phyloP scores from a whole-genome alignment of 495 filamentous ascomycete genomes.

The Articulospora tetracladia region DNA sequence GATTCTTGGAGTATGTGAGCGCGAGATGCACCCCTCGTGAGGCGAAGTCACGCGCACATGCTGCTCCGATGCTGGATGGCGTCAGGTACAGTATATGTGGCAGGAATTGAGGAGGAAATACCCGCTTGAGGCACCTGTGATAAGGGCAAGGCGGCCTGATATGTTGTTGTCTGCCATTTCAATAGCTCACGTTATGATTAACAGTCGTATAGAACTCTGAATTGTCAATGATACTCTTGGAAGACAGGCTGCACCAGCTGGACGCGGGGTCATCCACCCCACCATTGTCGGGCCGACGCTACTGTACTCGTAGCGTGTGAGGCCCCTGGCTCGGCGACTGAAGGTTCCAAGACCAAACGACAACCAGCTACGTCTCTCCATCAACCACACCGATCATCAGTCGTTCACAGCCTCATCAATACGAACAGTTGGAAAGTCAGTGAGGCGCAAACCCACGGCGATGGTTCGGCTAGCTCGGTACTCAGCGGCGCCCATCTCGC shows the following conservation, averaged over 20 bases:
- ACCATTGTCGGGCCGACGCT: not conserved
- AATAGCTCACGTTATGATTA: not conserved
- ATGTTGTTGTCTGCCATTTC: conserved; percentile 9
- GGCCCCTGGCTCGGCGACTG: not conserved
- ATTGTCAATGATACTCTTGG: no score
- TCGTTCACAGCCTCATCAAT: not conserved
- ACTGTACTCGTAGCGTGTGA: not conserved
- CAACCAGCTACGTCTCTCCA: not conserved
- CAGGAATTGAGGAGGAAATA: not conserved
- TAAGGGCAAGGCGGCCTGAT: conserved; percentile 2
- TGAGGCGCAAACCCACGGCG: no score
- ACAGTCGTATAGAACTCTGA: no score
- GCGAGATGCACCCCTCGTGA: conserved; percentile 51
- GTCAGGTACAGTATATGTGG: not conserved
- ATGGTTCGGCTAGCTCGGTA: not conserved
- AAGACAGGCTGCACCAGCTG: not conserved
- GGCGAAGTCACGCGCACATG: conserved; percentile 53
- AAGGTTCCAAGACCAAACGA: not conserved
- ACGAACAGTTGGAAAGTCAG: no score
- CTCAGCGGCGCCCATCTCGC: not conserved
- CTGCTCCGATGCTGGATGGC: conserved; percentile 47
- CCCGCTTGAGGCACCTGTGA: conserved; percentile 6
- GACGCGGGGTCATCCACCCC: not conserved
- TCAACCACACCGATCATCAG: not conserved
- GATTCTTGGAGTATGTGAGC: conserved; percentile 56